These are phyloP conservation scores for Cucumis melo DNA, from an alignment of 306 rosid species.

Conservation along the genomic window DNA sequence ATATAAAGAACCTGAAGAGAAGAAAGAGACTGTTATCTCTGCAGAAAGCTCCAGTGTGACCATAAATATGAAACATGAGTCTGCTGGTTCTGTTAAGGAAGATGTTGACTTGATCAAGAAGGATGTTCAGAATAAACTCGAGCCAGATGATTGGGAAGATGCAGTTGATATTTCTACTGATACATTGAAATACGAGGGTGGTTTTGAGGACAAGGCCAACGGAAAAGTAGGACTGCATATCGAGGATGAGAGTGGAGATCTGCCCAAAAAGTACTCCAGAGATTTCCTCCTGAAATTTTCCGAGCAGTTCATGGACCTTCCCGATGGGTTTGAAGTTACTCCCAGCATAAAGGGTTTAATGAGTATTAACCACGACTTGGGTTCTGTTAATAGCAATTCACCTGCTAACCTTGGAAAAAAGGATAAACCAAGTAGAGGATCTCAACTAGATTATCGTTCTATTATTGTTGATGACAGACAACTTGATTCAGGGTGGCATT, in stretches of 20 bases:
- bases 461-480: slow-evolving; percentile 56
- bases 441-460: slow-evolving; percentile 60
- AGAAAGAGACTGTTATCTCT: slow-evolving; percentile 33
- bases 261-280: slow-evolving; percentile 53
- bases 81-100: slow-evolving; percentile 20
- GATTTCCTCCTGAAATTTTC: slow-evolving; percentile 72
- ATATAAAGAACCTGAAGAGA: slow-evolving; percentile 77
- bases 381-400: slow-evolving; percentile 36
- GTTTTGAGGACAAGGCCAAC: slow-evolving; percentile 10
- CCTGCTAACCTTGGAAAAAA: slow-evolving; percentile 53
- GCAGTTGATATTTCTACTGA: slow-evolving; percentile 63
- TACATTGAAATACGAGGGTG: slow-evolving; percentile 31
- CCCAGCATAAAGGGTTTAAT: slow-evolving; percentile 29
- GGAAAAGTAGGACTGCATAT: slow-evolving; percentile 1
- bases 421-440: slow-evolving; percentile 37
- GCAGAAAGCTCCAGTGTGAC: slow-evolving; percentile 19
- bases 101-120: slow-evolving; percentile 15
- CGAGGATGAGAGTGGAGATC: slow-evolving; percentile 30
- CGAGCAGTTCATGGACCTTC: slow-evolving; percentile 43
- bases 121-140: slow-evolving; percentile 25
- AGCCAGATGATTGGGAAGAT: slow-evolving; percentile 93
- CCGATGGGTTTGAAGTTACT: slow-evolving; percentile 38
- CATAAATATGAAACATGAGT: slow-evolving; percentile 23
- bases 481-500: slow-evolving; percentile 35
- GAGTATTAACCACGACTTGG: slow-evolving; percentile 17